A percentile compares a stretch with the other conserved stretches of the same genome.
Evolutionary conservation across 495 filamentous ascomycete species (phyloP).

Genomic region (Penicillium macrosclerotiorum): DNA sequence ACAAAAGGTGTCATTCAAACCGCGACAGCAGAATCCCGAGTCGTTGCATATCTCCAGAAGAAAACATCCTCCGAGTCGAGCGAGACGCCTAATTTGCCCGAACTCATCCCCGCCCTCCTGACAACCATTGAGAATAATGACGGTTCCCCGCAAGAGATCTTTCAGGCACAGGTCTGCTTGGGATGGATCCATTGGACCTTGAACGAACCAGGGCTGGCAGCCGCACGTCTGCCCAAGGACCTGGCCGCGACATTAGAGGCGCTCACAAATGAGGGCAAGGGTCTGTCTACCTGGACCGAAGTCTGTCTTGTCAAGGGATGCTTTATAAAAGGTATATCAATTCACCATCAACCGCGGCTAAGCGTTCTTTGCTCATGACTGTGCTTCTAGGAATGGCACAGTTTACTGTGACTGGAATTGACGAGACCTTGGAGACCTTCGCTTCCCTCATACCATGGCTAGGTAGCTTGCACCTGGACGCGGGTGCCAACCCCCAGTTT

Average conservation of each 20-base stretch:
- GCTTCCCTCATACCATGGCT: slow-evolving; percentile 61
- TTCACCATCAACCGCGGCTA: neutral
- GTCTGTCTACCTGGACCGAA: slow-evolving; percentile 67
- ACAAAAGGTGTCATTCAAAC: slow-evolving; percentile 68
- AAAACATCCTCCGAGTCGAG: slow-evolving; percentile 35
- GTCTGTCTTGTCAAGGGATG: slow-evolving; percentile 75
- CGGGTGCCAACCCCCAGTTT: slow-evolving; percentile 47
- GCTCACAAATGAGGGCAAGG: slow-evolving; percentile 42
- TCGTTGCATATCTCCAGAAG: slow-evolving; percentile 52
- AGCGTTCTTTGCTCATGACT: slow-evolving; percentile 9
- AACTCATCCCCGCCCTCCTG: slow-evolving; percentile 58
- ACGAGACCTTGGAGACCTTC: slow-evolving; percentile 62
- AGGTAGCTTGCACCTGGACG: slow-evolving; percentile 29
- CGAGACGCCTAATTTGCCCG: slow-evolving; percentile 53
- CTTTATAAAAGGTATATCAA: slow-evolving; percentile 63
- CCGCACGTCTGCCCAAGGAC: slow-evolving; percentile 60
- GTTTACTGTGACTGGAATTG: slow-evolving; percentile 48
- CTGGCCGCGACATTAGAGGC: slow-evolving; percentile 51
- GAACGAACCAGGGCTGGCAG: slow-evolving; percentile 61
- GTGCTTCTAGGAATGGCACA: slow-evolving; percentile 57
- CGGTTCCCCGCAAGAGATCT: slow-evolving; percentile 61
- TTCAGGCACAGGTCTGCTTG: slow-evolving; percentile 76
- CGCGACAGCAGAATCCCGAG: slow-evolving; percentile 67
- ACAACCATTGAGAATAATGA: slow-evolving; percentile 64
- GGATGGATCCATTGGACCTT: slow-evolving; percentile 80